Base-by-base conservation (phyloP, 2,329 filamentous ascomycete species). In the Albifimbria verrucaria region DNA sequence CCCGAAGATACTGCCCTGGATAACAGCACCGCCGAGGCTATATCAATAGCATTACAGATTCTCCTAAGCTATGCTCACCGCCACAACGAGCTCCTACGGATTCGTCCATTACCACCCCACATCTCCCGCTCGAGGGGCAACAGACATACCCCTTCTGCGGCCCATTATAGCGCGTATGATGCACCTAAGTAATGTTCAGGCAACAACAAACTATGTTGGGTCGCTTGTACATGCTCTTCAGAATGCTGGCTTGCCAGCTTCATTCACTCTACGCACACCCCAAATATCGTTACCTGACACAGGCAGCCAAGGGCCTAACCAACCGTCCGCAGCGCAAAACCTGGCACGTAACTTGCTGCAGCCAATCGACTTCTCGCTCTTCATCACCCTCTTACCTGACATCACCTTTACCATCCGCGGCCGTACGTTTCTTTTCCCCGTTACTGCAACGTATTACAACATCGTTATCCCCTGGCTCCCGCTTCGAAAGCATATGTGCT, bases 31-130 rank as follows among this genome's bases (percentile, higher is more conserved):
- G 88, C 91, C 2, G 80, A 92, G 64, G 77, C 80, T 7, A 76
- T 91, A 24, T 80, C 83, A 2, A 75, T 89, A 48, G 79, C 83
- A 0, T 78, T 96, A 3, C 86, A 90, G 41, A 79, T 97, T 21
- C 78, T 97, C 2, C 82, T 97, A 7, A 83, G 82, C 48, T 86
- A 92, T 58, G 85, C 89, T 2, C 93, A 97, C 67, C 83, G 88
- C 10, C 83, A 89, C 65, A 92, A 87, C 58, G 82, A 90, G 55
- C 76, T 84, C 39, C 81, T 81, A 43, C 83, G 92, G 51, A 88
- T 86, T 1, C 81, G 86, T 25, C 76, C 85, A 41, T 58, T 72
- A 28, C 65, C 74, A 28, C 68, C 74, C 54, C 58, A 77, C 57
- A 62, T 73, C 61, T 57, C 66, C 23, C 68, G 71, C 48, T 61